Percentiles rank a stretch among this genome's conserved stretches.
Conservation (phyloP, 768 basidiomycete species). For the Dentipellis sp. region DNA sequence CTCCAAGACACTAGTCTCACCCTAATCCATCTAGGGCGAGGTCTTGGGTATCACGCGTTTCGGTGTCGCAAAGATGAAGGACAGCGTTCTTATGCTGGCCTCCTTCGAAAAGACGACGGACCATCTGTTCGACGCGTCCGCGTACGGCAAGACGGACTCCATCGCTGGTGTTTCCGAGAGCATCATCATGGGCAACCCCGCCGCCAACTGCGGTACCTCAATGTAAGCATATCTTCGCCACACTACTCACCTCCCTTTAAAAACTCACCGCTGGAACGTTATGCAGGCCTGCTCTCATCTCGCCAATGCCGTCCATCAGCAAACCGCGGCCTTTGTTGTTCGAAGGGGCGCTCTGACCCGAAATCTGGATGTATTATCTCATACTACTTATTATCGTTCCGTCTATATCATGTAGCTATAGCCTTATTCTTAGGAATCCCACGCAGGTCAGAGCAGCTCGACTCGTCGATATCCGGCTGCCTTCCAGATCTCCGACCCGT, state of each 20-base stretch:
- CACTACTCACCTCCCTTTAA: background rate
- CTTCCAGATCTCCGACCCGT: no score
- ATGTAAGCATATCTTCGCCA: constrained; percentile 44
- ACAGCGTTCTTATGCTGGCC: constrained; percentile 96
- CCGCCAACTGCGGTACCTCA: constrained; percentile 89
- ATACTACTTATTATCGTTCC: background rate
- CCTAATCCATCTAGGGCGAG: constrained; percentile 56
- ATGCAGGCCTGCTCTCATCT: constrained; percentile 29
- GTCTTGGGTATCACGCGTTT: constrained; percentile 97
- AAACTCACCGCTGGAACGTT: no score
- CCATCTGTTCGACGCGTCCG: constrained; percentile 95
- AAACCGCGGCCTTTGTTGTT: constrained; percentile 30
- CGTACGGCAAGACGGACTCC: constrained; percentile 89
- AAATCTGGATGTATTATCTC: background rate
- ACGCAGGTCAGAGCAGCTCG: no score
- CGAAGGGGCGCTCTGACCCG: constrained; percentile 26
- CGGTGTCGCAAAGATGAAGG: constrained; percentile 99
- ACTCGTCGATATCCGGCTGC: no score
- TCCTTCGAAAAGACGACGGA: constrained; percentile 99
- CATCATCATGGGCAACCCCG: constrained; percentile 98
- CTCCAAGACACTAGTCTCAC: background rate
- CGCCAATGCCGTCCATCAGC: constrained; percentile 25
- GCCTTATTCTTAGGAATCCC: background rate
- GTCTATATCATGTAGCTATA: background rate
- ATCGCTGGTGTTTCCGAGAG: constrained; percentile 98